phyloP scores from a whole-genome alignment of 1,139 yeast genomes.

The Candida sp. region DNA sequence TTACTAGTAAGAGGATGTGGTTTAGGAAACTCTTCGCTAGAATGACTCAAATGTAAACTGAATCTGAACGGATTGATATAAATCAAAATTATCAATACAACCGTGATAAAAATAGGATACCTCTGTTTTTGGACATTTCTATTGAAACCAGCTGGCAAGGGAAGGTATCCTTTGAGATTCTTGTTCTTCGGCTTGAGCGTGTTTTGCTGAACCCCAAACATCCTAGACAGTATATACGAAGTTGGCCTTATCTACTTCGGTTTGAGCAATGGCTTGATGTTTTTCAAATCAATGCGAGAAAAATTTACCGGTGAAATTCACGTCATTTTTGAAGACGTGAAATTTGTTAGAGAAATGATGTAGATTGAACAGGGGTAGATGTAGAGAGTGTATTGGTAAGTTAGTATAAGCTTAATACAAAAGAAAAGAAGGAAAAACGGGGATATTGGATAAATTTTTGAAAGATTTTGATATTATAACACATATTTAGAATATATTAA shows the following conservation, averaged over 20 bases:
- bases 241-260: neutral
- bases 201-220: conserved; percentile 9
- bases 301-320: too few relatives aligned
- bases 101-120: conserved; percentile 13
- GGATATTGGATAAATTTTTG: too few relatives aligned
- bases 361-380: too few relatives aligned
- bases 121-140: conserved; percentile 15
- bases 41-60: conserved; percentile 5
- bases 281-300: neutral
- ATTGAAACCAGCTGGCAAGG: conserved; percentile 33
- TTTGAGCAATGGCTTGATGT: neutral
- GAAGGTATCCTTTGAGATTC: conserved; percentile 19
- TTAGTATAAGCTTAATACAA: too few relatives aligned
- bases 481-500: too few relatives aligned
- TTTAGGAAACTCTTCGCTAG: conserved; percentile 20
- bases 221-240: too few relatives aligned
- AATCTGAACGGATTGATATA: conserved; percentile 21
- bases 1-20: conserved; percentile 34
- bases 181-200: conserved; percentile 26
- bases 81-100: conserved; percentile 18
- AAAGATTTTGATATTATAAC: neutral
- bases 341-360: too few relatives aligned
- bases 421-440: too few relatives aligned
- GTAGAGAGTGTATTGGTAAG: too few relatives aligned
- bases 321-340: too few relatives aligned